These are phyloP conservation scores for Rhodotorula sp. DNA, from an alignment of 1,284 basidiomycete species.

Conservation along the genomic window DNA sequence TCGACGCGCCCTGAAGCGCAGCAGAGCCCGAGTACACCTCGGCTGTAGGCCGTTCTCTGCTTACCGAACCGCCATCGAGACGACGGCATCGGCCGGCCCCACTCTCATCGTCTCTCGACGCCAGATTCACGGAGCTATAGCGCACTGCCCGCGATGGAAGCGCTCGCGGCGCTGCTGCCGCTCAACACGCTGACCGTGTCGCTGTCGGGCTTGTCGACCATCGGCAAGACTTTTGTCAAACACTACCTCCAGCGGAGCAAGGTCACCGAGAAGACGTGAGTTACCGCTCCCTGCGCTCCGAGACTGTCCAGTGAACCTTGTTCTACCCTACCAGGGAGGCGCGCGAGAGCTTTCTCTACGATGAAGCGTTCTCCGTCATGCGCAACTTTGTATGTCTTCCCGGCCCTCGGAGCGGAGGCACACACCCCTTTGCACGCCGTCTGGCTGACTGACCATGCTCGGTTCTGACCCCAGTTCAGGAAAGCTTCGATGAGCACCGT, in stretches of 20 bases:
- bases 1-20: too few relatives aligned
- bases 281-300: background rate
- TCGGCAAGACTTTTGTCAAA: conserved; percentile 19
- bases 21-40: too few relatives aligned
- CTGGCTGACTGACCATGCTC: background rate
- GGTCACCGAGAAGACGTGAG: conserved; percentile 24
- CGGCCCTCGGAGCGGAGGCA: conserved; percentile 44
- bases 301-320: background rate
- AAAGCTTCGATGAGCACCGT: conserved; percentile 62
- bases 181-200: conserved; percentile 32
- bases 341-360: conserved; percentile 75
- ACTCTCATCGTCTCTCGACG: too few relatives aligned
- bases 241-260: conserved; percentile 30
- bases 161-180: conserved; percentile 13
- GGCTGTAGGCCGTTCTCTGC: too few relatives aligned
- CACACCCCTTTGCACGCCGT: conserved; percentile 43
- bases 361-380: conserved; percentile 55
- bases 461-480: conserved; percentile 10
- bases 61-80: too few relatives aligned
- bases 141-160: conserved; percentile 15
- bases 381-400: conserved; percentile 24
- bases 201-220: conserved; percentile 16
- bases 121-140: background rate
- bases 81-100: too few relatives aligned
- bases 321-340: conserved; percentile 51